A percentile compares a stretch with the other conserved stretches of the same genome.
Evolutionary conservation across 2,329 filamentous ascomycete genomes (phyloP).

Genomic region (Ophiostoma perfectum): DNA sequence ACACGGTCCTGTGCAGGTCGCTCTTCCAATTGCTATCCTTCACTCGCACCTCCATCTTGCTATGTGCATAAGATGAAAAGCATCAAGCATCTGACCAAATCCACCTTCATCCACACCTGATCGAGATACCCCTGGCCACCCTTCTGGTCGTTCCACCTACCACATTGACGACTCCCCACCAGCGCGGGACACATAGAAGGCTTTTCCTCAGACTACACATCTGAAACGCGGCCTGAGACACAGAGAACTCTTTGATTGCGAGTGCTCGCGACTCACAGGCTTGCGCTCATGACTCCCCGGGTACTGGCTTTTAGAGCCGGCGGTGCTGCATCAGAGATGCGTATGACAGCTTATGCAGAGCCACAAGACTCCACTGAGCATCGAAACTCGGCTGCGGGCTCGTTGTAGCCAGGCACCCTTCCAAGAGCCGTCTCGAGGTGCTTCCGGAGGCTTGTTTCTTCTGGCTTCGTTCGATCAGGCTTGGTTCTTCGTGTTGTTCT

Average conservation of each 20-base stretch:
- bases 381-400: not conserved
- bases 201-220: not conserved
- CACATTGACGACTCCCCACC: not conserved
- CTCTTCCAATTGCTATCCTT: not conserved
- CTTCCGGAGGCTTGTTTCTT: not conserved
- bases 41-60: not conserved
- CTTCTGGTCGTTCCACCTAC: not conserved
- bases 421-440: not conserved
- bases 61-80: not conserved
- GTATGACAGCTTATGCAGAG: not conserved
- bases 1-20: too few relatives aligned
- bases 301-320: not conserved
- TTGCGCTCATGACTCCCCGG: not conserved
- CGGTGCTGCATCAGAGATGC: not conserved
- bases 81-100: not conserved
- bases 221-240: conserved; percentile 7
- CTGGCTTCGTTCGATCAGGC: not conserved
- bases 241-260: not conserved
- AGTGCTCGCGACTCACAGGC: not conserved
- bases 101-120: not conserved
- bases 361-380: not conserved
- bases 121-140: not conserved
- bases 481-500: not conserved
- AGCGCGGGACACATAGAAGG: not conserved
- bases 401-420: not conserved